These are phyloP conservation scores for Blastocystis sp. DNA, from an alignment of 352 stramenopile species.

Conservation along the genomic window DNA sequence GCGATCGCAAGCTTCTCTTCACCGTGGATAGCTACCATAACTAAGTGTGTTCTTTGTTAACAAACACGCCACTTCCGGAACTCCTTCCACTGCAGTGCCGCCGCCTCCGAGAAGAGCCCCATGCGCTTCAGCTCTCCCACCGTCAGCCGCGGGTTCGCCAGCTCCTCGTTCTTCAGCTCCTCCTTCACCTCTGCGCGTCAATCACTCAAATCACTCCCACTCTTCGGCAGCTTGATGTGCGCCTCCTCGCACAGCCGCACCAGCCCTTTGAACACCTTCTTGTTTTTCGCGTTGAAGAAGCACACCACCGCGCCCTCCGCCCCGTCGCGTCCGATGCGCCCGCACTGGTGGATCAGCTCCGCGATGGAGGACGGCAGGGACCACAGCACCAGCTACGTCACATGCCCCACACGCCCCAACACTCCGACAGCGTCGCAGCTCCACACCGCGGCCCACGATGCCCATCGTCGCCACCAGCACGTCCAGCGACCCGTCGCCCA, in stretches of 20 bases:
- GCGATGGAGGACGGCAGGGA: slow-evolving; percentile 46
- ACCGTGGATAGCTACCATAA: slow-evolving; percentile 61
- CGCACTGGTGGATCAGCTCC: slow-evolving; percentile 51
- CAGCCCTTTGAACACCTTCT: slow-evolving; percentile 44
- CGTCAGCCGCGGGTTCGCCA: not conserved
- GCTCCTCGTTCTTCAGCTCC: slow-evolving; percentile 9
- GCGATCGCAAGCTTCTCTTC: slow-evolving; percentile 95
- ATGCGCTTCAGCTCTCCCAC: not conserved
- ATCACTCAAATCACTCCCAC: not conserved
- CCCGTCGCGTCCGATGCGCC: slow-evolving; percentile 11
- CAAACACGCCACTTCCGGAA: not conserved
- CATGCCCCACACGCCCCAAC: not conserved
- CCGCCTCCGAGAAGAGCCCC: not conserved
- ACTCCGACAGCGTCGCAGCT: not conserved
- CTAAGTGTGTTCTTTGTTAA: not conserved
- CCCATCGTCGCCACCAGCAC: slow-evolving; percentile 35
- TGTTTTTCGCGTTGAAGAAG: slow-evolving; percentile 59
- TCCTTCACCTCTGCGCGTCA: not conserved
- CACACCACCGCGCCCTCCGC: slow-evolving; percentile 3
- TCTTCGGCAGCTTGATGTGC: not conserved
- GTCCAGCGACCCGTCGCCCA: not conserved
- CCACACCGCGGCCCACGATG: slow-evolving; percentile 50
- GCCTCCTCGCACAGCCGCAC: slow-evolving; percentile 43
- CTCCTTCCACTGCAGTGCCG: not conserved
- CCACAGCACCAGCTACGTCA: slow-evolving; percentile 38